phyloP scores from a whole-genome alignment of 106 monocot species.

The Dactylorhiza incarnata region DNA sequence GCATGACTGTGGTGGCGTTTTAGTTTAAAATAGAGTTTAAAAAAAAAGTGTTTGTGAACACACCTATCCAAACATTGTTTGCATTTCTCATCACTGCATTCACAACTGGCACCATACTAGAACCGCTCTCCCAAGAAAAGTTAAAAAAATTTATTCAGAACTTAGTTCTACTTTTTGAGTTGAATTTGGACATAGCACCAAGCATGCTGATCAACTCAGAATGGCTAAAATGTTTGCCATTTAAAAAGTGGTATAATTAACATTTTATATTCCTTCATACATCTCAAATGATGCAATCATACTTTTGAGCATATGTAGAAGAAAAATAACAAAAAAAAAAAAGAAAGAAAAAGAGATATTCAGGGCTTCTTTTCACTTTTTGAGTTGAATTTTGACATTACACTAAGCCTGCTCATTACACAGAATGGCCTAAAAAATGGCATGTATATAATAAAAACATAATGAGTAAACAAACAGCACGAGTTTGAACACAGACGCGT shows the following conservation, averaged over 20 bases:
- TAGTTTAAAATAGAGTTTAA: no score
- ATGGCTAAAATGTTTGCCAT: neutral
- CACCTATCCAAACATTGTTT: no score
- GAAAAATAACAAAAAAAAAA: neutral
- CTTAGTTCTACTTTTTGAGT: no score
- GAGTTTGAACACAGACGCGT: neutral
- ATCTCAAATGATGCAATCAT: neutral
- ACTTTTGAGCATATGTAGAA: neutral
- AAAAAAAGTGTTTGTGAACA: no score
- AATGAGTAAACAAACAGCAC: neutral
- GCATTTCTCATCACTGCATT: no score
- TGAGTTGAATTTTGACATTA: neutral
- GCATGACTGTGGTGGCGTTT: no score
- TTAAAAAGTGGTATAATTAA: neutral
- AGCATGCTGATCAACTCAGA: no score
- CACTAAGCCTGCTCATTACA: neutral
- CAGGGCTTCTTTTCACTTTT: neutral
- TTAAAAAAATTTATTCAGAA: no score
- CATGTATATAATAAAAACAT: neutral
- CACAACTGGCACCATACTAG: no score
- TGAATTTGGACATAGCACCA: no score
- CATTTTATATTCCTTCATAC: neutral
- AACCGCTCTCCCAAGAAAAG: no score
- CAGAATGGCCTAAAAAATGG: neutral
- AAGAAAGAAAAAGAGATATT: neutral